Evolutionary conservation across 257 asterid species (phyloP).

Genomic region (Catharanthus roseus): DNA sequence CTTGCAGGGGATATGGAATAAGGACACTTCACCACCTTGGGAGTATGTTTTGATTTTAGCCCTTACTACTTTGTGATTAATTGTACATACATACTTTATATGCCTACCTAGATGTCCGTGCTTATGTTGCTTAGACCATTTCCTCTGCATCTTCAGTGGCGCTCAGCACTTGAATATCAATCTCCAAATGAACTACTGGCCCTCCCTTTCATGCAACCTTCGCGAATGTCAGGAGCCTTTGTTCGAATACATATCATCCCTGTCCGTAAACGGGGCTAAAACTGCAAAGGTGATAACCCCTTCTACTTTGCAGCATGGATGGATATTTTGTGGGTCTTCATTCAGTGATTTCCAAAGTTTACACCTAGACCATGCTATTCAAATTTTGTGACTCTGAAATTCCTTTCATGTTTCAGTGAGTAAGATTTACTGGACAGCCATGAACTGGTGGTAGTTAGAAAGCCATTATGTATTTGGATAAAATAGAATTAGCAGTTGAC

Average conservation of each 20-base stretch:
- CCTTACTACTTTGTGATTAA: not conserved
- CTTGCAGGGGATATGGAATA: constrained; percentile 85
- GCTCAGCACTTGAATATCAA: constrained; percentile 84
- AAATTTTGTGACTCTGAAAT: not conserved
- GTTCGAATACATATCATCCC: constrained; percentile 55
- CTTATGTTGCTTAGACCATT: not conserved
- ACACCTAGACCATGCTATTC: not conserved
- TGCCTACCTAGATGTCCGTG: not conserved
- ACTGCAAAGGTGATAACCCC: constrained; percentile 54
- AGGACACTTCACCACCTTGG: constrained; percentile 54
- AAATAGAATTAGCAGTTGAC: not conserved
- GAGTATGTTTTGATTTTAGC: constrained; percentile 43
- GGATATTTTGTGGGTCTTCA: not conserved
- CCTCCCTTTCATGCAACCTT: constrained; percentile 67
- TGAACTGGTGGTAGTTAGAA: not conserved
- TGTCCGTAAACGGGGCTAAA: constrained; percentile 55
- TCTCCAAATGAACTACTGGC: constrained; percentile 90
- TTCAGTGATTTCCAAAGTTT: not conserved
- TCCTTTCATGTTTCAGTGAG: no score
- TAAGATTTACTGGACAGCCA: not conserved
- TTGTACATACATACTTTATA: not conserved
- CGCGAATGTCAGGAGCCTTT: constrained; percentile 75
- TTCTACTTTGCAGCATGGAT: constrained; percentile 4
- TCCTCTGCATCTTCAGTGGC: constrained; percentile 37
- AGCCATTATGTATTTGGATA: not conserved